Percentiles rank a stretch among this genome's conserved stretches.
These are phyloP conservation scores for Podospora sp. DNA, from an alignment of 495 filamentous ascomycete genomes.

Conservation along the genomic window DNA sequence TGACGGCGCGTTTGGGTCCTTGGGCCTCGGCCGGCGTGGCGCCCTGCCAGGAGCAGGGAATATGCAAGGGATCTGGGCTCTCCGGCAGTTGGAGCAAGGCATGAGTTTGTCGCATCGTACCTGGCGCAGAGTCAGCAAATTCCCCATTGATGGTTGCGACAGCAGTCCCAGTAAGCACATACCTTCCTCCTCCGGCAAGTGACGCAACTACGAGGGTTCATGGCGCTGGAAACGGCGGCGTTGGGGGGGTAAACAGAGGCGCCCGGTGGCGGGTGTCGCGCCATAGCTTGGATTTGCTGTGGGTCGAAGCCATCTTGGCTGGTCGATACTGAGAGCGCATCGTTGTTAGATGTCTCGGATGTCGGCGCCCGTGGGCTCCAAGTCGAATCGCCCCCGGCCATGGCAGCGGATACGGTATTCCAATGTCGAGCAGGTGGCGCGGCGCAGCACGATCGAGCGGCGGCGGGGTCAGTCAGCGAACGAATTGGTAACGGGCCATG, in stretches of 20 bases:
- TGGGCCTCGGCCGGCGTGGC: slow-evolving; percentile 65
- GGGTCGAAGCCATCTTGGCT: slow-evolving; percentile 47
- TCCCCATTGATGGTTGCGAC: too few relatives aligned
- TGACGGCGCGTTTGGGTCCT: slow-evolving; percentile 57
- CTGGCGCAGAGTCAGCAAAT: slow-evolving; percentile 17
- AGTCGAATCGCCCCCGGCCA: slow-evolving; percentile 23
- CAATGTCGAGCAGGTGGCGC: background rate
- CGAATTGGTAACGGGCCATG: background rate
- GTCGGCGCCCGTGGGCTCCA: slow-evolving; percentile 9
- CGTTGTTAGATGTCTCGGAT: slow-evolving; percentile 24
- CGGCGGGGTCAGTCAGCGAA: slow-evolving; percentile 2
- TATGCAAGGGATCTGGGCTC: slow-evolving; percentile 76
- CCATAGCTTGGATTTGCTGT: slow-evolving; percentile 64
- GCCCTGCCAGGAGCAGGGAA: slow-evolving; percentile 84
- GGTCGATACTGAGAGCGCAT: slow-evolving; percentile 17
- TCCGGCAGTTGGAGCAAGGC: slow-evolving; percentile 83
- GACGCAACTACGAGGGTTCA: slow-evolving; percentile 76
- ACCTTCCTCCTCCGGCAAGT: slow-evolving; percentile 85
- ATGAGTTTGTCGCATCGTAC: slow-evolving; percentile 78
- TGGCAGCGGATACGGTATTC: background rate
- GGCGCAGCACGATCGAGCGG: background rate
- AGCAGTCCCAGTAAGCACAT: background rate
- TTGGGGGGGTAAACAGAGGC: slow-evolving; percentile 50
- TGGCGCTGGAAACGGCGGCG: slow-evolving; percentile 38
- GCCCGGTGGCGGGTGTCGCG: slow-evolving; percentile 71